Conservation (phyloP, 306 rosid genomes). For the Cajanus cajan region DNA sequence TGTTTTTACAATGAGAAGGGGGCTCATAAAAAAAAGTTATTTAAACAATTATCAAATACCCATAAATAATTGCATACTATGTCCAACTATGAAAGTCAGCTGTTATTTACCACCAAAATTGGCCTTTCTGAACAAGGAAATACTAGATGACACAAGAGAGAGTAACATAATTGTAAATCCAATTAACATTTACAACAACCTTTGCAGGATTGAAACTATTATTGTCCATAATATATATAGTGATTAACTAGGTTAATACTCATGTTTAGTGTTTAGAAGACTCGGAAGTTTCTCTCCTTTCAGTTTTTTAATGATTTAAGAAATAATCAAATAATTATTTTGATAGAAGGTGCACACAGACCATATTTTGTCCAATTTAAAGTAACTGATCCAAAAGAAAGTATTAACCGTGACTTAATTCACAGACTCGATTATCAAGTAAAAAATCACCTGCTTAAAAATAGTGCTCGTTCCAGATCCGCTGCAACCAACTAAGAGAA, state of each 20-base stretch:
- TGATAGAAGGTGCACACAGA: neutral
- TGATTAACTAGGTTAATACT: constrained; percentile 17
- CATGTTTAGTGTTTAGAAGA: constrained; percentile 20
- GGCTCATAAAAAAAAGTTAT: neutral
- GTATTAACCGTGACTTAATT: neutral
- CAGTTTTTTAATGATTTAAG: neutral
- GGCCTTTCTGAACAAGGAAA: neutral
- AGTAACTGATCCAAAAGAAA: constrained; percentile 22
- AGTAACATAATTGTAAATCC: neutral
- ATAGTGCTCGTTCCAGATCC: constrained; percentile 99
- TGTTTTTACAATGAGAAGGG: neutral
- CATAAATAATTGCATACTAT: neutral
- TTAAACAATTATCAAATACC: neutral
- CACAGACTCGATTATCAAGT: constrained; percentile 8
- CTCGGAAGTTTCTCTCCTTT: constrained; percentile 18
- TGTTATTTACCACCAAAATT: neutral
- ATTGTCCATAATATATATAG: neutral
- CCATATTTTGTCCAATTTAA: neutral
- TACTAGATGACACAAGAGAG: neutral
- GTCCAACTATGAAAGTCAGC: constrained; percentile 7
- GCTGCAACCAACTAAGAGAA: constrained; percentile 87
- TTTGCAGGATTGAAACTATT: constrained; percentile 12
- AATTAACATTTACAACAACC: neutral
- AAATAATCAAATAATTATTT: neutral
- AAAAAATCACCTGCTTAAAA: constrained; percentile 82